Percentiles rank a stretch among this genome's conserved stretches.
Conservation (phyloP, 1,284 basidiomycete species). For the Thecaphora thlaspeos region DNA sequence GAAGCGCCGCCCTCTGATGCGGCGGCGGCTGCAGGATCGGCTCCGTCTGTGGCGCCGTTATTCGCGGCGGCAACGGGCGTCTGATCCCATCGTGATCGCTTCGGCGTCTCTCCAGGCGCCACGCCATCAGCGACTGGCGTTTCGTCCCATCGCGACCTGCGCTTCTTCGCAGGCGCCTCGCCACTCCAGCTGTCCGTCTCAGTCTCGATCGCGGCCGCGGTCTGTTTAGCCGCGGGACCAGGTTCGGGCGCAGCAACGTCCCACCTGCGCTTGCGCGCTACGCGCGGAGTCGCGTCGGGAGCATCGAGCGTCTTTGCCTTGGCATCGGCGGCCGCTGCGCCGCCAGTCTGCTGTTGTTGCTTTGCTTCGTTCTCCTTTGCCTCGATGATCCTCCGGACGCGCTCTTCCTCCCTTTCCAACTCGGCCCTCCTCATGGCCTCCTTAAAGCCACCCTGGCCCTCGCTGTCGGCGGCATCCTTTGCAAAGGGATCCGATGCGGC, state of each 20-base stretch:
- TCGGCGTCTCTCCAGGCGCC: constrained; percentile 65
- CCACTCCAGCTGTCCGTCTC: constrained; percentile 44
- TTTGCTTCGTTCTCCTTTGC: constrained; percentile 75
- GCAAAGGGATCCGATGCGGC: constrained; percentile 56
- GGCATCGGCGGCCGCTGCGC: constrained; percentile 56
- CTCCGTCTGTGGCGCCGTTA: no score
- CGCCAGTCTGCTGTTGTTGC: constrained; percentile 59
- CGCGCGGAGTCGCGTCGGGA: constrained; percentile 62
- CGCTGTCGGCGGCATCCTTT: constrained; percentile 62
- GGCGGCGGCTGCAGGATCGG: no score
- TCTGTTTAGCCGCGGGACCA: constrained; percentile 54
- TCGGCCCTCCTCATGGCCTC: constrained; percentile 91
- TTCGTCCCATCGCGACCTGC: constrained; percentile 90
- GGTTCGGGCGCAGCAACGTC: constrained; percentile 67
- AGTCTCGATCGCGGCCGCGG: constrained; percentile 61
- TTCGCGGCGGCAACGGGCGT: constrained; percentile 64
- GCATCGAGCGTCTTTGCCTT: constrained; percentile 7
- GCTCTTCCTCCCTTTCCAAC: constrained; percentile 87
- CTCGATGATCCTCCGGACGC: constrained; percentile 80
- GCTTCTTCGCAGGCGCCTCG: constrained; percentile 72
- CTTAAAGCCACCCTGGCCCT: constrained; percentile 78
- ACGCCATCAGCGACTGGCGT: constrained; percentile 67
- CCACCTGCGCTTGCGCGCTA: constrained; percentile 82
- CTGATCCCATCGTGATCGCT: constrained; percentile 93
- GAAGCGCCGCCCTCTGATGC: no score